phyloP scores from a whole-genome alignment of 805 yeast species.

The Millerago galiae region DNA sequence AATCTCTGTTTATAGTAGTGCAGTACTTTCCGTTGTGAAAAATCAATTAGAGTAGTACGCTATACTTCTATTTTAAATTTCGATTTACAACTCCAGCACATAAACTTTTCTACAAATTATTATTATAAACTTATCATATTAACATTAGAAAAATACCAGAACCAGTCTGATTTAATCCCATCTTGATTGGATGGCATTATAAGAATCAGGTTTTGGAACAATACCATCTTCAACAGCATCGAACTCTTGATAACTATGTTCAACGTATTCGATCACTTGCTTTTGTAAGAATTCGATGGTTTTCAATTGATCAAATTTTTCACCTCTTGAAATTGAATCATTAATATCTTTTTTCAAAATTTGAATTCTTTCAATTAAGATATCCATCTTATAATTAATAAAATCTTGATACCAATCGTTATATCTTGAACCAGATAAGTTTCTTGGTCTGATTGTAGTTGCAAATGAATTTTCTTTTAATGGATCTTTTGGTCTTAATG shows the following conservation, averaged over 20 bases:
- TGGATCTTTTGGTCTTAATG: constrained; percentile 36
- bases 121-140: too few species aligned
- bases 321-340: constrained; percentile 19
- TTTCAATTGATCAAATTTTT: constrained; percentile 31
- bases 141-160: neutral
- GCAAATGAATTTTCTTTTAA: constrained; percentile 34
- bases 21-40: too few species aligned
- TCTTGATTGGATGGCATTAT: constrained; percentile 10
- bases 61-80: too few species aligned
- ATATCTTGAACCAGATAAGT: constrained; percentile 29
- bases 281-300: constrained; percentile 26
- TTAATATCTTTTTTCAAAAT: constrained; percentile 23
- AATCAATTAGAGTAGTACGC: too few species aligned
- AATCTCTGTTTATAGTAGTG: too few species aligned
- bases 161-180: constrained; percentile 1
- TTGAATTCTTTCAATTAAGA: constrained; percentile 27
- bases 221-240: constrained; percentile 28
- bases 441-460: constrained; percentile 36
- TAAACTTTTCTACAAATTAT: too few species aligned
- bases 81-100: too few species aligned
- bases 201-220: constrained; percentile 21
- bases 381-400: constrained; percentile 32
- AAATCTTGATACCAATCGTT: constrained; percentile 35
- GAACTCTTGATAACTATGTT: constrained; percentile 29
- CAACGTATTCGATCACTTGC: constrained; percentile 24